phyloP scores from a whole-genome alignment of 306 rosid genomes.

The Rosa chinensis region DNA sequence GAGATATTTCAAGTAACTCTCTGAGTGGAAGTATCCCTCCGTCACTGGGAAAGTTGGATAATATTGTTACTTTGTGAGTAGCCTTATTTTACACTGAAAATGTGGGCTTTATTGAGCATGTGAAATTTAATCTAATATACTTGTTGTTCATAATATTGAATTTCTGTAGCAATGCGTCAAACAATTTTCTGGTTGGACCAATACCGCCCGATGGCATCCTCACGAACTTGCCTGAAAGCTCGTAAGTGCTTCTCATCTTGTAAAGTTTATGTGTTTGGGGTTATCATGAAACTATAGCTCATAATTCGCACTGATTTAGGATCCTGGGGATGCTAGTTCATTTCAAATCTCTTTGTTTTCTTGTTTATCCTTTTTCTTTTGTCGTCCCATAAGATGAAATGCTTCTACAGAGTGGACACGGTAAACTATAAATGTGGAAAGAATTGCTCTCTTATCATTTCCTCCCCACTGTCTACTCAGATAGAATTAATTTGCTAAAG shows the following conservation, averaged over 20 bases:
- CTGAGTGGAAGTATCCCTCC: conserved; percentile 79
- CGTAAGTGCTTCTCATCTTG: conserved; percentile 59
- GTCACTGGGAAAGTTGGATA: conserved; percentile 77
- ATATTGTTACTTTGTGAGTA: conserved; percentile 67
- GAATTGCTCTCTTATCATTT: not conserved
- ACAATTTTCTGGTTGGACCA: conserved; percentile 92
- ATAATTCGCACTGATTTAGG: not conserved
- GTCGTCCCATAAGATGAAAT: not conserved
- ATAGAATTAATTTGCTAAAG: not conserved
- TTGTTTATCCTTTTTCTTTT: not conserved
- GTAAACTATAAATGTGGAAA: not conserved
- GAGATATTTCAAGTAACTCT: conserved; percentile 94
- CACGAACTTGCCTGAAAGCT: conserved; percentile 63
- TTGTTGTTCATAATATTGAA: conserved; percentile 22
- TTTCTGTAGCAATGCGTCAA: conserved; percentile 71
- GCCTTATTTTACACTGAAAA: conserved; percentile 11
- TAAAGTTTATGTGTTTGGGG: conserved; percentile 20
- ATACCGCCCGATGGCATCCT: conserved; percentile 90
- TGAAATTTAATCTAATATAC: not conserved
- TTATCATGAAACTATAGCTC: not conserved
- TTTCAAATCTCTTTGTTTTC: not conserved
- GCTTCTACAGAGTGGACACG: not conserved
- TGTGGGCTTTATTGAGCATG: not conserved
- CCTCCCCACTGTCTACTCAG: not conserved
- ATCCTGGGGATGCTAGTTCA: not conserved